phyloP scores from a whole-genome alignment of 768 basidiomycete genomes.

The Auriscalpium orientale region DNA sequence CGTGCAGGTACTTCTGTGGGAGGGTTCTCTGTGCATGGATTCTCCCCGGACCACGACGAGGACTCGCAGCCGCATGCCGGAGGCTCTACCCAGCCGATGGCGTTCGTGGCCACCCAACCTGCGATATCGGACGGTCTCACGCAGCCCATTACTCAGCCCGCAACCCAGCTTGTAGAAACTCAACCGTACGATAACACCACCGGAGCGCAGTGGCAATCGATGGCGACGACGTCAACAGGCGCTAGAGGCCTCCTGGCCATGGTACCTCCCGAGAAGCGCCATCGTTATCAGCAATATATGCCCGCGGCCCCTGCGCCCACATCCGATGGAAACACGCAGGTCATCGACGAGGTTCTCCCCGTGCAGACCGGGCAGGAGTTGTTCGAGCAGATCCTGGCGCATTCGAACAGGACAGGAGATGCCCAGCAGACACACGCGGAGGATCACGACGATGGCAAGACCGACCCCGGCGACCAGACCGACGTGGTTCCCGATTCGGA shows the following conservation, averaged over 20 bases:
- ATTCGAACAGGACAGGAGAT: no score
- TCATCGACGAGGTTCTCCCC: not conserved
- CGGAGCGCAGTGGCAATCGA: not conserved
- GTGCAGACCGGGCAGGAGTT: no score
- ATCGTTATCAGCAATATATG: slow-evolving; percentile 11
- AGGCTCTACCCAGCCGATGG: slow-evolving; percentile 3
- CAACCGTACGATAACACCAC: not conserved
- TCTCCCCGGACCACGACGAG: not conserved
- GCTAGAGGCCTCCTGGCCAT: slow-evolving; percentile 24
- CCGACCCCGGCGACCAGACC: slow-evolving; percentile 18
- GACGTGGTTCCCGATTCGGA: slow-evolving; percentile 64
- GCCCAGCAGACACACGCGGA: not conserved
- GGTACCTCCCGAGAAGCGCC: slow-evolving; percentile 26
- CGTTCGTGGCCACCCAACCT: slow-evolving; percentile 11
- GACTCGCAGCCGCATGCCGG: slow-evolving; percentile 4
- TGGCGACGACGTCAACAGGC: slow-evolving; percentile 16
- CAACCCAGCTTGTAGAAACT: slow-evolving; percentile 1
- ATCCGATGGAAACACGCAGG: slow-evolving; percentile 19
- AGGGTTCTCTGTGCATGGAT: not conserved
- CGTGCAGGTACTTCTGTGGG: not conserved
- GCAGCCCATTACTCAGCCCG: not conserved
- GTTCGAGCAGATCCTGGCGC: no score
- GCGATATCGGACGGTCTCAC: not conserved
- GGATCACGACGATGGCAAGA: not conserved
- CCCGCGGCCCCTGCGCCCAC: slow-evolving; percentile 1